phyloP scores from a whole-genome alignment of 2,329 filamentous ascomycete species.

The Akanthomyces uredinophilus region DNA sequence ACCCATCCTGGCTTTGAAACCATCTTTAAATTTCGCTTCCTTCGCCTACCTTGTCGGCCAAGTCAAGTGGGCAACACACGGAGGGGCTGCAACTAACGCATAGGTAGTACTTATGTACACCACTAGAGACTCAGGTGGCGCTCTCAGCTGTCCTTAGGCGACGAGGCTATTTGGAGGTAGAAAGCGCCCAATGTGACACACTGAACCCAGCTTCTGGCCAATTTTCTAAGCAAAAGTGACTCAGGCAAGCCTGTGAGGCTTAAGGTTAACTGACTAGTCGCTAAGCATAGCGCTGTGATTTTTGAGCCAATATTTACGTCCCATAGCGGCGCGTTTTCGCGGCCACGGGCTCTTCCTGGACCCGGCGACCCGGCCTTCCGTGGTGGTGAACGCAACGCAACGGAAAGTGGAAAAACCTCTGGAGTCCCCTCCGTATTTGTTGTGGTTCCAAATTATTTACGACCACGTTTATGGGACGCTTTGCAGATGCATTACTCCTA shows the following conservation, averaged over 20 bases:
- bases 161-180: not conserved
- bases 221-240: not conserved
- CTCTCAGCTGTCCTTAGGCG: slow-evolving; percentile 4
- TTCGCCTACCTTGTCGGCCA: not conserved
- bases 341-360: not conserved
- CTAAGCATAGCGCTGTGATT: not conserved
- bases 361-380: not conserved
- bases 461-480: not conserved
- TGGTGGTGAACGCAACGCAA: not conserved
- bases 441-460: not conserved
- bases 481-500: not conserved
- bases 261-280: not conserved
- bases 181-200: not conserved
- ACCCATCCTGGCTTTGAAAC: not conserved
- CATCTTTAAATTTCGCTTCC: not conserved
- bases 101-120: not conserved
- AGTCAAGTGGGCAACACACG: not conserved
- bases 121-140: not conserved
- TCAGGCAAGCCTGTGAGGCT: not conserved
- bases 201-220: not conserved
- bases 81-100: not conserved
- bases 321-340: not conserved
- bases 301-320: not conserved
- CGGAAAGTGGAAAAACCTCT: not conserved
- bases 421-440: not conserved